Percentiles rank a stretch among this genome's conserved stretches.
Evolutionary conservation across 306 rosid species (phyloP).

Genomic region (Castanea mollissima): DNA sequence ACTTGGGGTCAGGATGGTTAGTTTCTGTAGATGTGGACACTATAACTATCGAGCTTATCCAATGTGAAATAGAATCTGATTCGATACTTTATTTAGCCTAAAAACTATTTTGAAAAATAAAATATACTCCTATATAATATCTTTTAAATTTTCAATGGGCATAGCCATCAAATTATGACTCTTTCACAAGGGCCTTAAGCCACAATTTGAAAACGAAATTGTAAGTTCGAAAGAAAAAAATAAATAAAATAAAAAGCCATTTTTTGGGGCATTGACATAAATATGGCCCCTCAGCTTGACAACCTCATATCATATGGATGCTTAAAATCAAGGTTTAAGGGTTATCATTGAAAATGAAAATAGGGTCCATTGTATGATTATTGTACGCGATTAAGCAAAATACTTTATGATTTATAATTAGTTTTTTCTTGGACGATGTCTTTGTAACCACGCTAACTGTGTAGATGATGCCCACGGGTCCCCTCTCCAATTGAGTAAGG

Average conservation of each 20-base stretch:
- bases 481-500: constrained; percentile 30
- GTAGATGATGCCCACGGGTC: constrained; percentile 44
- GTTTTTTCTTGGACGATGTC: constrained; percentile 36
- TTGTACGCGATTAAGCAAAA: constrained; percentile 41
- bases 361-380: constrained; percentile 50
- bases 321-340: constrained; percentile 27
- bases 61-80: neutral
- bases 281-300: neutral
- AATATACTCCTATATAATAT: neutral
- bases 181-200: neutral
- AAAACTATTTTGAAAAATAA: neutral
- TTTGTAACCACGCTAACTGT: constrained; percentile 50
- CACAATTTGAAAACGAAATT: neutral
- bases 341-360: constrained; percentile 37
- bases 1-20: neutral
- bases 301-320: neutral
- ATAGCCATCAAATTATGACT: neutral
- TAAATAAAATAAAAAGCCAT: too few relatives aligned
- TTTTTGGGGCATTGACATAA: neutral
- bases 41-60: constrained; percentile 19
- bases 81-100: neutral
- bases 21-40: neutral
- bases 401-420: constrained; percentile 26
- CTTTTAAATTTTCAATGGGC: neutral
- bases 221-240: neutral